Percentiles rank a stretch among this genome's conserved stretches.
phyloP scores from a whole-genome alignment of 169 alveolate species.

The Besnoitia besnoiti region DNA sequence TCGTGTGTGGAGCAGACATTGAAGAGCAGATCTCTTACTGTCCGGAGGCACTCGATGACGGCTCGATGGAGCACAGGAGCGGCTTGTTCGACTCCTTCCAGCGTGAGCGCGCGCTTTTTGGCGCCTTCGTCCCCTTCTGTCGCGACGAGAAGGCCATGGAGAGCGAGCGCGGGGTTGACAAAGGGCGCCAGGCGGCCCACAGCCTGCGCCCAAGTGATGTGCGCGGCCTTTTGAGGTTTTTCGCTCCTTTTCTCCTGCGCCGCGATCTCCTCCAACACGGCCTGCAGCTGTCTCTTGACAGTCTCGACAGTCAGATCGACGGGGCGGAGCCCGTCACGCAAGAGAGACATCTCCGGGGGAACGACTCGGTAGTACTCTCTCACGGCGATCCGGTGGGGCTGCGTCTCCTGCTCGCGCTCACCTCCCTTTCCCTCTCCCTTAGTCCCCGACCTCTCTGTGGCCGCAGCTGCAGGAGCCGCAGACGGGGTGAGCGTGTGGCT shows the following conservation, averaged over 20 bases:
- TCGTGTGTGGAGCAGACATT: too few relatives aligned
- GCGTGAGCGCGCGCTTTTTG: background rate
- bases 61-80: background rate
- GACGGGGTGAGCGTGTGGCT: constrained; percentile 28
- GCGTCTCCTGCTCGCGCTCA: background rate
- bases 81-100: background rate
- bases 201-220: constrained; percentile 51
- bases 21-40: too few relatives aligned
- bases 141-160: constrained; percentile 47
- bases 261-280: background rate
- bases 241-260: background rate
- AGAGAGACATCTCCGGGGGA: constrained; percentile 32
- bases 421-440: background rate
- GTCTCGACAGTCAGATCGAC: background rate
- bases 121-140: background rate
- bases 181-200: constrained; percentile 69
- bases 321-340: constrained; percentile 13
- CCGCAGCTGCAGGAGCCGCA: background rate
- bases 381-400: constrained; percentile 37
- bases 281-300: constrained; percentile 4
- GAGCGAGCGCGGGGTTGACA: constrained; percentile 65
- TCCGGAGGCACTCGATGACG: constrained; percentile 4
- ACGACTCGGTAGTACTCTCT: background rate
- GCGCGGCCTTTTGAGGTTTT: background rate
- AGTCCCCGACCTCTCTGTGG: background rate